Evolutionary conservation across 306 rosid species (phyloP).

Genomic region (Cucurbita pepo): DNA sequence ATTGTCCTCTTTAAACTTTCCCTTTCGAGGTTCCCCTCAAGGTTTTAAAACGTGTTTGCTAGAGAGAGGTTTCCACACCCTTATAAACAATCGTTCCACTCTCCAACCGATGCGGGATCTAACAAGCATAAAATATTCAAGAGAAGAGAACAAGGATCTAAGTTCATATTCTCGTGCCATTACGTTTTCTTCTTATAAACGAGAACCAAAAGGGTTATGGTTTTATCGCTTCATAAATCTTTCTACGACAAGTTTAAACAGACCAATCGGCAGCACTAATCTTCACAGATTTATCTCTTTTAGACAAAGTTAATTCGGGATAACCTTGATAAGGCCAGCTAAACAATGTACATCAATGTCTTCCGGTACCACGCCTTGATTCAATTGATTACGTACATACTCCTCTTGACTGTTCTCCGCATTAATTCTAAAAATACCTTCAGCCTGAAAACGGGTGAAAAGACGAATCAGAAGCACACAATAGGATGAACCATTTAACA

Average conservation of each 20-base stretch:
- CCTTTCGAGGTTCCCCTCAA: no score
- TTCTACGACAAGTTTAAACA: background rate
- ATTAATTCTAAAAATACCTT: slow-evolving; percentile 84
- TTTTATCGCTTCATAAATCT: background rate
- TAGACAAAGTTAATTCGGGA: background rate
- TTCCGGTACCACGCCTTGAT: slow-evolving; percentile 64
- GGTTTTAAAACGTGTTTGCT: no score
- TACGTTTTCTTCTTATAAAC: background rate
- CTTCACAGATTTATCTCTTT: background rate
- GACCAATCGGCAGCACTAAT: background rate
- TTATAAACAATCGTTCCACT: no score
- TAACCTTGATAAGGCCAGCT: slow-evolving; percentile 86
- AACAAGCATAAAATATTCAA: background rate
- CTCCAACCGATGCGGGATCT: no score
- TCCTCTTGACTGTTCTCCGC: slow-evolving; percentile 76
- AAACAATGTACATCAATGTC: slow-evolving; percentile 71
- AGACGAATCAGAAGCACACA: slow-evolving; percentile 3
- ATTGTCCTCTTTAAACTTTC: no score
- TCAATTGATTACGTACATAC: slow-evolving; percentile 60
- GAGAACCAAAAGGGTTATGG: background rate
- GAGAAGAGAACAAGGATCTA: background rate
- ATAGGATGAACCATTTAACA: background rate
- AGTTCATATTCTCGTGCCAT: background rate
- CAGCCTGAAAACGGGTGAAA: slow-evolving; percentile 41
- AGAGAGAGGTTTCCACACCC: no score